phyloP scores from a whole-genome alignment of 2,329 filamentous ascomycete genomes.

The Fusarium sp. region DNA sequence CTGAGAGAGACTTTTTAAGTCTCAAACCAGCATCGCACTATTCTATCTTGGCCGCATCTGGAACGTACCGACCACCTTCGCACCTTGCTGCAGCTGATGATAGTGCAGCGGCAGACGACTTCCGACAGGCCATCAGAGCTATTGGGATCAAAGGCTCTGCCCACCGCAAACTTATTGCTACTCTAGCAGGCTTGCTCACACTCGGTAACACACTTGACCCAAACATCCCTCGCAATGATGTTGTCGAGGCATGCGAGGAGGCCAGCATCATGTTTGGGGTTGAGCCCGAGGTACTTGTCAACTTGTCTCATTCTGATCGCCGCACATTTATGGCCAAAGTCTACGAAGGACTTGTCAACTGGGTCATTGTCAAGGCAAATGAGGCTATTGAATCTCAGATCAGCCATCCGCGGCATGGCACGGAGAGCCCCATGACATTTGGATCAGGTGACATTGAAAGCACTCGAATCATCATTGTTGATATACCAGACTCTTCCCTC shows the following conservation, averaged over 20 bases:
- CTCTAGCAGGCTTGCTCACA: constrained; percentile 85
- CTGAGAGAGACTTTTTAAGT: constrained; percentile 86
- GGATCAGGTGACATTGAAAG: constrained; percentile 77
- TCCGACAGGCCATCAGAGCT: constrained; percentile 82
- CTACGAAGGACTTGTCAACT: constrained; percentile 94
- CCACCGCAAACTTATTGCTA: constrained; percentile 83
- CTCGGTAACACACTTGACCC: constrained; percentile 91
- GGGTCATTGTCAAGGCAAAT: constrained; percentile 90
- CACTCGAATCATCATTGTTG: constrained; percentile 86
- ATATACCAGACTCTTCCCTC: constrained; percentile 79
- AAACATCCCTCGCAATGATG: constrained; percentile 78
- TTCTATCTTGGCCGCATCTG: constrained; percentile 78
- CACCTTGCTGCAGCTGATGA: constrained; percentile 95
- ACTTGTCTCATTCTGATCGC: constrained; percentile 83
- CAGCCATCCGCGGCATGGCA: constrained; percentile 66
- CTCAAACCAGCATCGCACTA: constrained; percentile 81
- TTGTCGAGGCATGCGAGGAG: constrained; percentile 90
- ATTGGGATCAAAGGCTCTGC: constrained; percentile 91
- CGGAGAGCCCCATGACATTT: constrained; percentile 63
- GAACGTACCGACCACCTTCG: constrained; percentile 82
- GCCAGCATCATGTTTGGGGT: constrained; percentile 87
- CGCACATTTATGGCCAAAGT: constrained; percentile 82
- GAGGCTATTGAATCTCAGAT: constrained; percentile 77
- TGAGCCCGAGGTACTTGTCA: constrained; percentile 80
- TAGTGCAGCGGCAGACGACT: constrained; percentile 90